Percentiles rank a stretch among this genome's conserved stretches.
These are phyloP conservation scores for Fusarium marasasianum DNA, from an alignment of 2,329 filamentous ascomycete species.

Conservation along the genomic window DNA sequence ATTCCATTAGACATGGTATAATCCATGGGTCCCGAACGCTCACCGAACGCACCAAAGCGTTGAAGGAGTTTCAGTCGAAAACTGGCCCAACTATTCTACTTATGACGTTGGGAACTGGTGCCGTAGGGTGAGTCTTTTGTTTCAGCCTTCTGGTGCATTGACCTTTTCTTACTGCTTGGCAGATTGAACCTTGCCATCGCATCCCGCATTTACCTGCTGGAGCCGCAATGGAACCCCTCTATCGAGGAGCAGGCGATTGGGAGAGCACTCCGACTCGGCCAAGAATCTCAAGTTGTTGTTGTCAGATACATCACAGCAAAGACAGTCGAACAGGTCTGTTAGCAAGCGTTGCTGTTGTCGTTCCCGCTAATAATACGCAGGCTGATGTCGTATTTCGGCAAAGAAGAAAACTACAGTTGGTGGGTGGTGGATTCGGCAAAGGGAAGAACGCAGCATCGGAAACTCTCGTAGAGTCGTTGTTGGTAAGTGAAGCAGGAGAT, in stretches of 20 bases:
- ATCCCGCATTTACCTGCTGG: background rate
- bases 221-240: background rate
- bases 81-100: background rate
- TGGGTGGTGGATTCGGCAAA: background rate
- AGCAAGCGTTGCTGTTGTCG: rapidly evolving
- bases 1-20: background rate
- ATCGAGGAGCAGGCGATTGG: background rate
- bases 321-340: rapidly evolving
- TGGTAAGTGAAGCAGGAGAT: rapidly evolving
- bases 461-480: background rate
- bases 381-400: background rate
- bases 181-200: background rate
- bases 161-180: background rate
- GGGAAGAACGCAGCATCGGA: no score
- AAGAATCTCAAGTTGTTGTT: background rate
- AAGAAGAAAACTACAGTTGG: background rate
- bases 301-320: background rate
- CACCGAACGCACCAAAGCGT: background rate
- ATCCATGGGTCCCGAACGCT: background rate
- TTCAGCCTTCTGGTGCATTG: rapidly evolving
- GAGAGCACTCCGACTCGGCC: background rate
- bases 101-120: background rate
- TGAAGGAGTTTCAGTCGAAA: background rate
- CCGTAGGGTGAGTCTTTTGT: background rate
- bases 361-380: rapidly evolving